Conservation (phyloP, 495 filamentous ascomycete species). For the Trichoderma gamsii region DNA sequence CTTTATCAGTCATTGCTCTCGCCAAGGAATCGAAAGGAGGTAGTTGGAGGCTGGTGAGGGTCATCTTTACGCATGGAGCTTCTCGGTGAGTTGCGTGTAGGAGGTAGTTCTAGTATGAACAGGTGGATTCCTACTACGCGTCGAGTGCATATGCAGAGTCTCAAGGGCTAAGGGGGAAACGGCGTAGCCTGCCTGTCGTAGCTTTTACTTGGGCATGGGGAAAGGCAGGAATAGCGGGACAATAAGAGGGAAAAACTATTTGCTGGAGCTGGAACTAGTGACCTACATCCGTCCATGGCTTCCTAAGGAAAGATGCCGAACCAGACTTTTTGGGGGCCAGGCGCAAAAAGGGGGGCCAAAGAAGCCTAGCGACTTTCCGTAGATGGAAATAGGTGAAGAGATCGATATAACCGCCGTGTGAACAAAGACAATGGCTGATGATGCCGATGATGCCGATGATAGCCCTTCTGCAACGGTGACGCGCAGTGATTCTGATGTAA, state of each 20-base stretch:
- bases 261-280: not conserved
- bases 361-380: not conserved
- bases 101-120: not conserved
- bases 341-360: not conserved
- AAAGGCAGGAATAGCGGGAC: not conserved
- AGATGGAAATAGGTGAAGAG: not conserved
- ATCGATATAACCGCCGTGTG: not conserved
- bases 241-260: not conserved
- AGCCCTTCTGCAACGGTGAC: not conserved
- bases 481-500: not conserved
- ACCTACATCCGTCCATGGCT: conserved; percentile 10
- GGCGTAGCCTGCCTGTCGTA: not conserved
- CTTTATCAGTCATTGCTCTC: not conserved
- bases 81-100: not conserved
- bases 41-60: not conserved
- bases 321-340: not conserved
- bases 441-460: not conserved
- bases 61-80: not conserved
- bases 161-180: not conserved
- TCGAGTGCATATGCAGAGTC: not conserved
- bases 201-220: not conserved
- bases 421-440: not conserved
- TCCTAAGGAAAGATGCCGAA: not conserved
- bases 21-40: not conserved
- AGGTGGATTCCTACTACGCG: not conserved